Evolutionary conservation across 2,329 filamentous ascomycete species (phyloP).

Genomic region (Ambrosiella cleistominuta): DNA sequence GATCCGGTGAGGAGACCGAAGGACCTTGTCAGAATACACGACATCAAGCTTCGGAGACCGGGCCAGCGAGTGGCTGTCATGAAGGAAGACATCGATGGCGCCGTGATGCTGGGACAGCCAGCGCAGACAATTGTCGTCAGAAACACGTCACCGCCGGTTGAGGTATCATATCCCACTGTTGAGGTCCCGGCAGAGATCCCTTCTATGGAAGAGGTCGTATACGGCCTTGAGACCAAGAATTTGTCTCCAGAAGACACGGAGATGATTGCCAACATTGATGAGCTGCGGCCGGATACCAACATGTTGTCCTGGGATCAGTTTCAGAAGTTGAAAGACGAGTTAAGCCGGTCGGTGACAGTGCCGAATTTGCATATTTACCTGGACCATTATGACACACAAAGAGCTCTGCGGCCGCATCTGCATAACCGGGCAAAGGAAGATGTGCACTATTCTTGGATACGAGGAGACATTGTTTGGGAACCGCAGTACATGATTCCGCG

Average conservation of each 20-base stretch:
- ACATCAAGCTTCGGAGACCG: slow-evolving; percentile 4
- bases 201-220: slow-evolving; percentile 19
- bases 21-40: background rate
- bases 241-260: slow-evolving; percentile 20
- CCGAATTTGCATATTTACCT: slow-evolving; percentile 30
- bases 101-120: slow-evolving; percentile 20
- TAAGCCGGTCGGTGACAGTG: slow-evolving; percentile 29
- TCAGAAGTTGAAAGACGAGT: slow-evolving; percentile 21
- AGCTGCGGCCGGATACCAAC: slow-evolving; percentile 26
- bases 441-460: slow-evolving; percentile 26
- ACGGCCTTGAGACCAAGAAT: slow-evolving; percentile 18
- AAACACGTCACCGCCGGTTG: slow-evolving; percentile 16
- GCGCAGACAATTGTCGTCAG: slow-evolving; percentile 31
- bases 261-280: slow-evolving; percentile 29
- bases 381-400: slow-evolving; percentile 1
- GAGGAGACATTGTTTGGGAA: slow-evolving; percentile 25
- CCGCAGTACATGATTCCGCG: slow-evolving; percentile 16
- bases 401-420: slow-evolving; percentile 3
- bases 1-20: background rate
- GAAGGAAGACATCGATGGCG: slow-evolving; percentile 16
- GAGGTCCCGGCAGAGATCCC: slow-evolving; percentile 11
- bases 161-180: background rate
- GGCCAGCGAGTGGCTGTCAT: slow-evolving; percentile 7
- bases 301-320: slow-evolving; percentile 26
- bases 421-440: slow-evolving; percentile 6